Conservation (phyloP, 1,139 yeast species). For the Lodderomyces parapsilosis region DNA sequence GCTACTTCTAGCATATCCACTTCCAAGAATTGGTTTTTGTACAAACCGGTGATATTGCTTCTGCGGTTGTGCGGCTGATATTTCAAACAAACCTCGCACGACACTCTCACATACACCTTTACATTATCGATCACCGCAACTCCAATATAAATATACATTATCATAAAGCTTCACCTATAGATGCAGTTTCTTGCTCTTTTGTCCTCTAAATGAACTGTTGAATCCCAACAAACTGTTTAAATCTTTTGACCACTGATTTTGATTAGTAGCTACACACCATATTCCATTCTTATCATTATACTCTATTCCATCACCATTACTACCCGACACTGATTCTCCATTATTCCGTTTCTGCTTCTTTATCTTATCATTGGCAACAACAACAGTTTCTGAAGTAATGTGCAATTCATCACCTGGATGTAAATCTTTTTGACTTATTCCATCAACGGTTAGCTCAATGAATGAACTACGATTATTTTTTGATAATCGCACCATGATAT, state of each 20-base stretch:
- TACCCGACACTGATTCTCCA: background rate
- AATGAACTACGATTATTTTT: constrained; percentile 40
- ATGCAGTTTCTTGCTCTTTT: constrained; percentile 14
- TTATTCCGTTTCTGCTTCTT: constrained; percentile 1
- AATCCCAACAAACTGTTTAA: constrained; percentile 86
- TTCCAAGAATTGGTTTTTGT: too few species aligned
- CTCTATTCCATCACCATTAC: background rate
- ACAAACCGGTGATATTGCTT: too few species aligned
- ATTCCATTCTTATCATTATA: constrained; percentile 53
- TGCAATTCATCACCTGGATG: constrained; percentile 78
- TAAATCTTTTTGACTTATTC: constrained; percentile 68
- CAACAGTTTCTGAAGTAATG: constrained; percentile 38
- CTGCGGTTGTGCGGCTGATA: too few species aligned
- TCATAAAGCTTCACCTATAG: constrained; percentile 5
- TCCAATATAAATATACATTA: too few species aligned
- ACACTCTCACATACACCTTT: too few species aligned
- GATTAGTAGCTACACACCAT: constrained; percentile 84
- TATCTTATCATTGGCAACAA: constrained; percentile 6
- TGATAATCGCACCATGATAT: constrained; percentile 66
- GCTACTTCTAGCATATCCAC: too few species aligned
- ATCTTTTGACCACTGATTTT: constrained; percentile 89
- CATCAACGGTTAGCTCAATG: constrained; percentile 72
- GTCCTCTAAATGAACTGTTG: constrained; percentile 66
- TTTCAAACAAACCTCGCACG: too few species aligned
- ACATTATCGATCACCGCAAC: too few species aligned